These are phyloP conservation scores for Pseudevernia furfuracea DNA, from an alignment of 495 filamentous ascomycete species.

Conservation along the genomic window DNA sequence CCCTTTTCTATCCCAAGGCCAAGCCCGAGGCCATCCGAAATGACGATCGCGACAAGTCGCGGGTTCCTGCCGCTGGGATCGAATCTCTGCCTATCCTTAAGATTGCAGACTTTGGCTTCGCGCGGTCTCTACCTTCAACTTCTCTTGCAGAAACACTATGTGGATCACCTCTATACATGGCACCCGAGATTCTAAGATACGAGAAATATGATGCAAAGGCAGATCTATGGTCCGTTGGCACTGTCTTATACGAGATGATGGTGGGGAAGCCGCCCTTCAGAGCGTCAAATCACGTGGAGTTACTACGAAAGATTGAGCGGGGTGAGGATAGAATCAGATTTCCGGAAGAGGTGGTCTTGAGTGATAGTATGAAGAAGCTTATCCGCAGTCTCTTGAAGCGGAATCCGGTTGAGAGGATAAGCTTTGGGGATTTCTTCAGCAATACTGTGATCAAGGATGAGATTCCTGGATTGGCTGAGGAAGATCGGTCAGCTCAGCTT, in stretches of 20 bases:
- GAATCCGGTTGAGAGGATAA: conserved; percentile 73
- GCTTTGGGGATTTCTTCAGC: conserved; percentile 73
- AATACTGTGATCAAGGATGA: conserved; percentile 63
- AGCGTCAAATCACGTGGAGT: conserved; percentile 87
- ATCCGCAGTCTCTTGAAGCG: conserved; percentile 76
- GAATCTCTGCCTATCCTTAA: conserved; percentile 88
- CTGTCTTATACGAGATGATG: conserved; percentile 92
- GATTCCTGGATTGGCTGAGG: conserved; percentile 75
- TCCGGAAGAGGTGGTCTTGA: conserved; percentile 62
- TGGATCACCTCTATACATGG: conserved; percentile 98
- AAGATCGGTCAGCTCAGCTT: conserved; percentile 52
- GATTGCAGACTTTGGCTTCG: conserved; percentile 96
- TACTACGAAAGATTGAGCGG: conserved; percentile 84
- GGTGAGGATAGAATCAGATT: conserved; percentile 78
- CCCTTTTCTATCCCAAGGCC: conserved; percentile 49
- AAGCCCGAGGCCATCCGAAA: conserved; percentile 46
- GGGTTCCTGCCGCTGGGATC: conserved; percentile 75
- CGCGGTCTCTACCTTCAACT: conserved; percentile 77
- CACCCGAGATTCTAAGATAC: conserved; percentile 92
- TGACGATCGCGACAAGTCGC: conserved; percentile 63
- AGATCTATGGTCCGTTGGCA: conserved; percentile 95
- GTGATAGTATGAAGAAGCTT: conserved; percentile 68
- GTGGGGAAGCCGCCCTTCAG: conserved; percentile 84
- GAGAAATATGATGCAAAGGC: conserved; percentile 96
- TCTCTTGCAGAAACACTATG: conserved; percentile 92